Base-by-base conservation (phyloP, 352 stramenopile genomes). In the Globisporangium carolinianum region DNA sequence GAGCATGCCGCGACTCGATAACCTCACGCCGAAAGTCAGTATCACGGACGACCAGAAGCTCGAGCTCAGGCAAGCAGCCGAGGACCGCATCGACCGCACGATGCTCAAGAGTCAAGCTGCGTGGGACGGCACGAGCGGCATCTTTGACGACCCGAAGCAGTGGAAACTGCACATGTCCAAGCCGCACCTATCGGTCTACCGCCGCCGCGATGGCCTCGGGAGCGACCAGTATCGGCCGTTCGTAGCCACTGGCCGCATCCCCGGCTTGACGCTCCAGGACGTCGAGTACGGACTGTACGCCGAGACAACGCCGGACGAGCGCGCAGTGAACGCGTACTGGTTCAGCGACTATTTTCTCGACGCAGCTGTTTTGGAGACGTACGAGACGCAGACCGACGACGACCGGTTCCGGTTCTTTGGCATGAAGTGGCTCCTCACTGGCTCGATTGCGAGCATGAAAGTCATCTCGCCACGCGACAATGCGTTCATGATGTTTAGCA, bases 351-450 rank as follows among this genome's bases (percentile, higher is more conserved):
- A 76, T 57, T 89, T 89, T 54, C 55, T 91, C 35, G 82, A 91
- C 58, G 82, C 79, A 1, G 82, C 71, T 2, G 70, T 91, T 53
- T 71, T 91, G n/a, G 60, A 78, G n/a, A 61, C 77, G 4, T 69
- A 83, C 8, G 78, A 89, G 56, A 69, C 73, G 7, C 74, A 85
- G 65, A 83, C 66, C 6, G 69, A 79, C 1, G 70, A 76, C 59
- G 81, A 91, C 46, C 61, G 68, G 43, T 91, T 91, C 60, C 66
- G 68, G 45, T 89, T 89, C 54, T 89, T 87, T 56, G 81, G 81
- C n/a, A 66, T 91, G 48, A 91, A 91, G 60, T 91, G 81, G 81
- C 68, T 83, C 48, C 76, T 79, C 17, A 80, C 74, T 38, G 62
- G 70, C 1, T 72, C 66, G n/a, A 67, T 73, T 0, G 65, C 51